Evolutionary conservation across 306 rosid genomes (phyloP).

Genomic region (Gastrolobium villosum): DNA sequence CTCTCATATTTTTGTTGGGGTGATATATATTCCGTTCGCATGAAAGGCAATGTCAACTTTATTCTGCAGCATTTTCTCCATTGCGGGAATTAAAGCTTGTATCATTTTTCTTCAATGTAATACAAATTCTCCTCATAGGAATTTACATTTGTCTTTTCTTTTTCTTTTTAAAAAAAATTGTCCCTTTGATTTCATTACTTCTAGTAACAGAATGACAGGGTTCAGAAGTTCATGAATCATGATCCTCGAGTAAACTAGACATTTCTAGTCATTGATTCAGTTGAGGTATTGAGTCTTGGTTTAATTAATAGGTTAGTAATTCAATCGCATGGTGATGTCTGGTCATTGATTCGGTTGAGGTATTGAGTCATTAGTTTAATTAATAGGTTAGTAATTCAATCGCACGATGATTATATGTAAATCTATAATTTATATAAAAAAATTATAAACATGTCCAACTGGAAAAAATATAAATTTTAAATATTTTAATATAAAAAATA

Average conservation of each 20-base stretch:
- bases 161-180: neutral
- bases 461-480: too few relatives aligned
- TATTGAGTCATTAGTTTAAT: too few relatives aligned
- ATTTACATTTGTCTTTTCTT: constrained; percentile 40
- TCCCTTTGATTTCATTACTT: constrained; percentile 25
- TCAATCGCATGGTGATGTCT: too few relatives aligned
- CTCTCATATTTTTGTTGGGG: constrained; percentile 41
- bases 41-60: constrained; percentile 49
- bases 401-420: too few relatives aligned
- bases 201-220: neutral
- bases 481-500: too few relatives aligned
- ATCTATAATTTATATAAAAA: too few relatives aligned
- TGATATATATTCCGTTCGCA: constrained; percentile 47
- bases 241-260: neutral
- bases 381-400: too few relatives aligned
- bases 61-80: constrained; percentile 41
- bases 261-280: too few relatives aligned
- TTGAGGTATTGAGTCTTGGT: too few relatives aligned
- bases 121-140: constrained; percentile 55
- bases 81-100: constrained; percentile 55
- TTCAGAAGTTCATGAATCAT: constrained; percentile 14
- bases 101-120: constrained; percentile 46
- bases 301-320: too few relatives aligned
- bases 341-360: too few relatives aligned
- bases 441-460: too few relatives aligned